Evolutionary conservation across 2,329 filamentous ascomycete species (phyloP).

Genomic region (Rhynchosporium secalis): DNA sequence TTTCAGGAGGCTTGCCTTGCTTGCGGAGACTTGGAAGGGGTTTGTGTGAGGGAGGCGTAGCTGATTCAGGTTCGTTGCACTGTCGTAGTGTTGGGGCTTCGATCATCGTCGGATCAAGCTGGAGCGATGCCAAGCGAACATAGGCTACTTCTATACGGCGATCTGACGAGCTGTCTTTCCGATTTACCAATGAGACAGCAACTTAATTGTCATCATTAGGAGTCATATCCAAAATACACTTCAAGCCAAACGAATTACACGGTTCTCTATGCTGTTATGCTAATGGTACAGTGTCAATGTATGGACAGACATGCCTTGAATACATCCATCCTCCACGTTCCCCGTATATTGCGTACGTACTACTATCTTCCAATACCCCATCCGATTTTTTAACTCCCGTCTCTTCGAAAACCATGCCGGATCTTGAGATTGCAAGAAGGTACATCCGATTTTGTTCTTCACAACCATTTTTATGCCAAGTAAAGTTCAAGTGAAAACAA

Average conservation of each 20-base stretch:
- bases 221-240: too few species aligned
- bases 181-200: too few species aligned
- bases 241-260: too few species aligned
- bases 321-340: background rate
- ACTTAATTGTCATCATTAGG: too few species aligned
- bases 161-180: too few species aligned
- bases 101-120: background rate
- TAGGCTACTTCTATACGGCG: too few species aligned
- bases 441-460: slow-evolving; percentile 6
- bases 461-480: background rate
- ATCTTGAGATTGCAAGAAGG: background rate
- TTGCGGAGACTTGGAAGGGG: background rate
- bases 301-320: slow-evolving; percentile 11
- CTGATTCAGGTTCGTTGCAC: background rate
- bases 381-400: background rate
- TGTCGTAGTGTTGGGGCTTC: background rate
- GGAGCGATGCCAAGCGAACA: background rate
- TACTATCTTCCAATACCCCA: background rate
- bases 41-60: background rate
- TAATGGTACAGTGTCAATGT: slow-evolving; percentile 16
- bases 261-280: too few species aligned
- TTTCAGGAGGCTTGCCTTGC: background rate
- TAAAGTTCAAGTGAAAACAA: background rate
- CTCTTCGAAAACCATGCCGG: background rate
- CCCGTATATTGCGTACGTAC: background rate